Evolutionary conservation across 768 basidiomycete species (phyloP).

Genomic region (Pisolithus microcarpus): DNA sequence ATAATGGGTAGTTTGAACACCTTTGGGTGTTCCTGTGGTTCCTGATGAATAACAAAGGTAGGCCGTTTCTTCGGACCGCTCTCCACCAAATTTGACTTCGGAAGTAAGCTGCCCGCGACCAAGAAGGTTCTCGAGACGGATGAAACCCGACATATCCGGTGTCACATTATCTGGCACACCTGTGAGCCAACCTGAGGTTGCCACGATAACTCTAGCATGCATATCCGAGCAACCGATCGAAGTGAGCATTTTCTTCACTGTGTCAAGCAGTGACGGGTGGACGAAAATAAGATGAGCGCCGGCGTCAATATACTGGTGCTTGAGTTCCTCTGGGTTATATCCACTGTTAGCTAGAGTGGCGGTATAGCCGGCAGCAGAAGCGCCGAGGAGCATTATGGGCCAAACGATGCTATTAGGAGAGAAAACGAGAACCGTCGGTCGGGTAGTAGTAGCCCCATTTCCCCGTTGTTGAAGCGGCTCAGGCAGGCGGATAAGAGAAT

Average conservation of each 20-base stretch:
- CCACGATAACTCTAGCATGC: conserved; percentile 48
- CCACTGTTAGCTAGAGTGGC: conserved; percentile 69
- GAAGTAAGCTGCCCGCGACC: conserved; percentile 38
- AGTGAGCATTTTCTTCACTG: conserved; percentile 52
- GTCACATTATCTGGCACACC: conserved; percentile 22
- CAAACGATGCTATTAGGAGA: conserved; percentile 61
- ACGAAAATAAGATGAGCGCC: conserved; percentile 56
- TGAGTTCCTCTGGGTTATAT: conserved; percentile 63
- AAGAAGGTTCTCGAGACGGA: conserved; percentile 44
- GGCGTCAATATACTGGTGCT: conserved; percentile 65
- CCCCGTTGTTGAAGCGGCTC: conserved; percentile 40
- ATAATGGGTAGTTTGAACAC: conserved; percentile 60
- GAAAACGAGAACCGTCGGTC: conserved; percentile 50
- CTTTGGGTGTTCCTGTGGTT: conserved; percentile 77
- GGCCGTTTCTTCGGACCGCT: conserved; percentile 48
- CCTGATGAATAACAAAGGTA: conserved; percentile 63
- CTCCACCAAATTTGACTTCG: conserved; percentile 52
- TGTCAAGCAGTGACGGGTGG: conserved; percentile 51
- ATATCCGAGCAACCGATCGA: conserved; percentile 45
- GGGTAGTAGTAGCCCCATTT: conserved; percentile 30
- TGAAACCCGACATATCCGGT: conserved; percentile 28
- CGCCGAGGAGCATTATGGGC: conserved; percentile 39
- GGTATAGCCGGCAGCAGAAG: conserved; percentile 58
- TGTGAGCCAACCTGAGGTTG: conserved; percentile 41
- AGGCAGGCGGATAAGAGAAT: conserved; percentile 47